These are phyloP conservation scores for Xylariaceae sp. DNA, from an alignment of 2,329 filamentous ascomycete species.

Conservation along the genomic window DNA sequence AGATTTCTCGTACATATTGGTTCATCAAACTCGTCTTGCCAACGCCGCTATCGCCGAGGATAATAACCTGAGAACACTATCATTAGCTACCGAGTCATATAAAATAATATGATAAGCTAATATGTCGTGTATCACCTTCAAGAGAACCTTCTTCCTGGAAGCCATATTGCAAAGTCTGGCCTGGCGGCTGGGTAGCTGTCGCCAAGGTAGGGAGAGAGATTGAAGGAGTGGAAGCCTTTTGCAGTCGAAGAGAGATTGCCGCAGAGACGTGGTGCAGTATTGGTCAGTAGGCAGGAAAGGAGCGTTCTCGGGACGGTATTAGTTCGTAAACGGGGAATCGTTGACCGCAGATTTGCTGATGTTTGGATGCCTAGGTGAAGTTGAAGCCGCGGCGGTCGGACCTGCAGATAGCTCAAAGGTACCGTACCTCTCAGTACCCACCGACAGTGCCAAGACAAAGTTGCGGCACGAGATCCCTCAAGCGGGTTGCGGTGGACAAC, in stretches of 20 bases:
- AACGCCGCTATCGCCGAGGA: conserved; percentile 96
- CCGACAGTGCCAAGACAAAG: too few relatives aligned
- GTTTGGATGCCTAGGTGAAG: not conserved
- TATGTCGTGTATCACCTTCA: conserved; percentile 59
- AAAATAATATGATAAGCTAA: too few relatives aligned
- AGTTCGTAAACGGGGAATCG: too few relatives aligned
- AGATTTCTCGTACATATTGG: conserved; percentile 99
- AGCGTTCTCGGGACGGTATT: too few relatives aligned
- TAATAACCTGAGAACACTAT: conserved; percentile 72
- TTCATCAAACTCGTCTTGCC: conserved; percentile 99
- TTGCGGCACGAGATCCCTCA: too few relatives aligned
- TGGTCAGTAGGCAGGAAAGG: too few relatives aligned
- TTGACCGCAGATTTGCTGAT: not conserved
- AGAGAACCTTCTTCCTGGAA: conserved; percentile 82
- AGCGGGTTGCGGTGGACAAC: too few relatives aligned
- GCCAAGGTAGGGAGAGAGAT: conserved; percentile 1
- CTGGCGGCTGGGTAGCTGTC: conserved; percentile 2
- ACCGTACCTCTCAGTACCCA: too few relatives aligned
- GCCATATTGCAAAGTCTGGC: conserved; percentile 51
- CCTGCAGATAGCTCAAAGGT: conserved; percentile 1
- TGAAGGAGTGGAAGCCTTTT: not conserved
- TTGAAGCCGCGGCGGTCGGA: conserved; percentile 3
- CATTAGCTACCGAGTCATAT: not conserved
- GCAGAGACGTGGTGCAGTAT: too few relatives aligned
- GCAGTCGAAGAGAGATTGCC: too few relatives aligned